Evolutionary conservation across 257 asterid species (phyloP).

Genomic region (Petrea volubilis): DNA sequence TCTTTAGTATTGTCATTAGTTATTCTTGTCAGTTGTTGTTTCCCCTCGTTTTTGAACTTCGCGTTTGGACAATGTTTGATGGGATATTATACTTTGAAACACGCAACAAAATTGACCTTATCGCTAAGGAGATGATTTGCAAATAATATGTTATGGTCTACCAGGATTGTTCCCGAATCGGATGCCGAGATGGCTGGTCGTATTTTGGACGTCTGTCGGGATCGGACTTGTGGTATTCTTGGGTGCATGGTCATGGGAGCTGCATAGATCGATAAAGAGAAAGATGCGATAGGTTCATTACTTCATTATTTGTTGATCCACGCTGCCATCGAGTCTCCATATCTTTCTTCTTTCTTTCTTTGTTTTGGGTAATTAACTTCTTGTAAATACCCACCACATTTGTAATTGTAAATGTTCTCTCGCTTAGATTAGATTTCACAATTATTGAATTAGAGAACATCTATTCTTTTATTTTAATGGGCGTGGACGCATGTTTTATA

Average conservation of each 20-base stretch:
- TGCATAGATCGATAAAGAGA: conserved; percentile 62
- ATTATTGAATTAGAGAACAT: conserved; percentile 39
- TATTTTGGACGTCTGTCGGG: conserved; percentile 66
- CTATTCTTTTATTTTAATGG: conserved; percentile 30
- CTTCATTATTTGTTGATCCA: background rate
- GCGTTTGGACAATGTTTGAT: background rate
- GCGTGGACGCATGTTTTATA: background rate
- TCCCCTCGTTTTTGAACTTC: background rate
- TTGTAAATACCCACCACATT: conserved; percentile 56
- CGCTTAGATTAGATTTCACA: conserved; percentile 40
- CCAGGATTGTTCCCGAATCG: conserved; percentile 70
- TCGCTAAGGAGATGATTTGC: background rate
- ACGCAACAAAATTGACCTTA: background rate
- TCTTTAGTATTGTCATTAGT: background rate
- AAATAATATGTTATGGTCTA: background rate
- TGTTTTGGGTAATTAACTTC: conserved; percentile 36
- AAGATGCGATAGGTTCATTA: conserved; percentile 48
- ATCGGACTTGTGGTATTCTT: conserved; percentile 56
- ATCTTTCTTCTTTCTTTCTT: background rate
- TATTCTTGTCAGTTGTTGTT: background rate
- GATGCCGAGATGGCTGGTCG: conserved; percentile 82
- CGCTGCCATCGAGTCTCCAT: conserved; percentile 34
- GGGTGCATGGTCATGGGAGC: conserved; percentile 75
- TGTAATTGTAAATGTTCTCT: conserved; percentile 47
- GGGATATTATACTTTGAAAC: background rate